Conservation (phyloP, 2,329 filamentous ascomycete species). For the Paraphaeosphaeria sporulosa region DNA sequence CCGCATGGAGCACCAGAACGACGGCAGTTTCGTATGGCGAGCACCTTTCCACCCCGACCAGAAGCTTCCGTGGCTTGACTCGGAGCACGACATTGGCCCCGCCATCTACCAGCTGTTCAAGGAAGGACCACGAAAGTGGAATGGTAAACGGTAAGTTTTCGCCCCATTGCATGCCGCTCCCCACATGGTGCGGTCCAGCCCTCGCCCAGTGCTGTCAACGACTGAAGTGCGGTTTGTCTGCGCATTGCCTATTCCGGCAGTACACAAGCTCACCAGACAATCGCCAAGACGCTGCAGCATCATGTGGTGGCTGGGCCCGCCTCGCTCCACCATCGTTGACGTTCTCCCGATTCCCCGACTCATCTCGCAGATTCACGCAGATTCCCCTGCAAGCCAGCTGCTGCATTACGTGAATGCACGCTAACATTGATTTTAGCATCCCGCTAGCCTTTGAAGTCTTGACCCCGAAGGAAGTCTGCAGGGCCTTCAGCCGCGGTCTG, state of each 20-base stretch:
- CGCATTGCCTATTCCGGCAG: neutral
- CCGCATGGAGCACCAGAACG: slow-evolving; percentile 86
- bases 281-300: slow-evolving; percentile 12
- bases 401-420: slow-evolving; percentile 25
- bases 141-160: slow-evolving; percentile 68
- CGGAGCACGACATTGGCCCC: slow-evolving; percentile 93
- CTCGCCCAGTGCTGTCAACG: slow-evolving; percentile 22
- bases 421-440: slow-evolving; percentile 63
- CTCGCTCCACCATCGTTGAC: slow-evolving; percentile 18
- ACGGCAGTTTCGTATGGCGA: slow-evolving; percentile 90
- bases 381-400: slow-evolving; percentile 23
- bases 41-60: slow-evolving; percentile 91
- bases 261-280: neutral
- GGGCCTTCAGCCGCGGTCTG: slow-evolving; percentile 79
- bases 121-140: slow-evolving; percentile 87
- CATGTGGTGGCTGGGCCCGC: slow-evolving; percentile 28
- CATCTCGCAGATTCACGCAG: neutral
- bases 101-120: slow-evolving; percentile 94
- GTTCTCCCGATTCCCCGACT: slow-evolving; percentile 18
- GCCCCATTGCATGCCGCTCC: slow-evolving; percentile 28
- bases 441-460: slow-evolving; percentile 91
- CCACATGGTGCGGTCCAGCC: slow-evolving; percentile 19
- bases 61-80: slow-evolving; percentile 92
- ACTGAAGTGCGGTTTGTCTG: neutral
- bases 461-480: slow-evolving; percentile 82